Evolutionary conservation across 139 green algal genomes (phyloP), one percentile per base, ranked within the genome.

Genomic region (Closterium sp.): DNA sequence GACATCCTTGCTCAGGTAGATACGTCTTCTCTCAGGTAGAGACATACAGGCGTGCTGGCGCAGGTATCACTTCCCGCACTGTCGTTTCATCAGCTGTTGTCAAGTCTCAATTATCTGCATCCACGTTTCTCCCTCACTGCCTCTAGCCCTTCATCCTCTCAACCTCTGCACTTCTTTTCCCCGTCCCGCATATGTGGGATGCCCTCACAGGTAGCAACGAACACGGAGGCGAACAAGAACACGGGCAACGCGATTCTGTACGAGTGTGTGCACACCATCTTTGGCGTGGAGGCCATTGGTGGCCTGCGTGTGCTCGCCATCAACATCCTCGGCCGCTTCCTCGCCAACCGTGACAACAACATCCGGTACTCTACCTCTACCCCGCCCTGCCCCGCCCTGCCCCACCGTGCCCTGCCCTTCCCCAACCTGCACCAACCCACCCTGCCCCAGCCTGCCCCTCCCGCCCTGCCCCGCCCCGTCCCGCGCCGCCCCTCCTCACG

Each of bases 221-320:
- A 98, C 95, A 98, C 97, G 17, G 97, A 99, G 89, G 89, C 92
- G 4, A 94, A 92, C 3, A 96, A 97, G 89, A 99, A 98, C 84
- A 96, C 98, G 22, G 98, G 97, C 91, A 98, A 99, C 92, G 97
- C 98, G 87, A 97, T 99, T 38, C 96, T 99, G 87, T 99, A 99
- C 92, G 98, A 99, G 95, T 97, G 95, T 28, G 98, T 99, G 50
- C 89, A 96, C 86, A 98, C 96, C 86, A 99, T 99, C 96, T 98
- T 99, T 95, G 97, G 96, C 31, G 96, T 99, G 31, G 97, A 99
- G 93, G 94, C 94, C 92, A 98, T 98, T 70, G 96, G 97, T 38
- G 97, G 98, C 21, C 96, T 99, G 93, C 96, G 98, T 17, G 97
- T 99, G 84, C 96, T 99, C 90, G 98, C 98, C 22, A 96, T 99